Percentiles rank a stretch among this genome's conserved stretches.
phyloP scores from a whole-genome alignment of 192 early-diverging fungal species.

The Glomus cerebriforme region DNA sequence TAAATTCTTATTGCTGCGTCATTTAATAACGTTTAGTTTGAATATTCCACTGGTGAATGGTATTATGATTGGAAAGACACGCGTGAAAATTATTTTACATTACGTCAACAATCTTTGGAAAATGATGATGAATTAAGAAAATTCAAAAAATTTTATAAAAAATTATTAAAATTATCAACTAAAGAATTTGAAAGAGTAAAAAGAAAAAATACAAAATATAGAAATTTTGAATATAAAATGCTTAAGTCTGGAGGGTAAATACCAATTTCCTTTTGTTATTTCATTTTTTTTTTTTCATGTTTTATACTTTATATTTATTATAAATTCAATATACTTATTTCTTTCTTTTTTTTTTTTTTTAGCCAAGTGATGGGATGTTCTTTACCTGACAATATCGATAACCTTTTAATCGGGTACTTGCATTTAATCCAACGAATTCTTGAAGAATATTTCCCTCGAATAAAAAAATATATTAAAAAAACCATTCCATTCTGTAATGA shows the following conservation, averaged over 20 bases:
- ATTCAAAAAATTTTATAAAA: neutral
- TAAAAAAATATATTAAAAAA: neutral
- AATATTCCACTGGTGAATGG: neutral
- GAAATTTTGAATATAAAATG: neutral
- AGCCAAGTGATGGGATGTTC: neutral
- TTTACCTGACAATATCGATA: slow-evolving; percentile 6
- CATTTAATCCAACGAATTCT: neutral
- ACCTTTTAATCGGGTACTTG: neutral
- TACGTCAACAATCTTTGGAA: neutral
- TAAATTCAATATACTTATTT: no score
- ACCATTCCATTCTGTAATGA: neutral
- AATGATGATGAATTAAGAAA: neutral
- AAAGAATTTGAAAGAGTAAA: neutral
- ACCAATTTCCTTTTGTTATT: no score
- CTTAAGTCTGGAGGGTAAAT: neutral
- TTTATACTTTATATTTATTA: neutral
- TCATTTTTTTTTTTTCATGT: neutral
- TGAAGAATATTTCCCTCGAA: neutral
- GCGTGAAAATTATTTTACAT: neutral
- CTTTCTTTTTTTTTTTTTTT: neutral
- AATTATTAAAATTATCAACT: neutral
- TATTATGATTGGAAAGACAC: neutral
- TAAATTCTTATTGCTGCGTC: neutral
- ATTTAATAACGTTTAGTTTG: neutral
- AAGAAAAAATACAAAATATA: neutral